phyloP scores from a whole-genome alignment of 1,284 basidiomycete genomes.

The Volvariella volvacea region DNA sequence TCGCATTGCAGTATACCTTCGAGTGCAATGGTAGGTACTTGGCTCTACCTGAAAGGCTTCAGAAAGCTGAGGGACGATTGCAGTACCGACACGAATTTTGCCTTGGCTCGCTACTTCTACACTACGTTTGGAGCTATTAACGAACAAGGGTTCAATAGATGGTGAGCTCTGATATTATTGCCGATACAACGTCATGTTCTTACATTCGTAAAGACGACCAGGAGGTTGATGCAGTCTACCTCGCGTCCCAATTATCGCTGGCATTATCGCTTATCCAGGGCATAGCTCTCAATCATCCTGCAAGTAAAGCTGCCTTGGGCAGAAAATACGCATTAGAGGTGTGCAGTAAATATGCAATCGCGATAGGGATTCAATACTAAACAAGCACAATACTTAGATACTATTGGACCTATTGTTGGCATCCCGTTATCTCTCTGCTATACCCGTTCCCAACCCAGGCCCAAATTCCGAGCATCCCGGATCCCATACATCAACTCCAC shows the following conservation, averaged over 20 bases:
- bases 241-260: conserved; percentile 47
- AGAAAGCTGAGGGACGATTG: background rate
- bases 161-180: conserved; percentile 21
- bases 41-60: background rate
- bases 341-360: conserved; percentile 14
- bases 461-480: conserved; percentile 10
- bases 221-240: conserved; percentile 32
- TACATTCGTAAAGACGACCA: conserved; percentile 27
- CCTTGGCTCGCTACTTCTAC: conserved; percentile 44
- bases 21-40: conserved; percentile 63
- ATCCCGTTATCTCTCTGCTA: conserved; percentile 50
- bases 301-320: conserved; percentile 66
- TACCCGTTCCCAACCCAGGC: conserved; percentile 12
- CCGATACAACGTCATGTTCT: background rate
- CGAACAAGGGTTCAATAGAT: conserved; percentile 28
- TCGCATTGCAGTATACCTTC: conserved; percentile 65
- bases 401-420: conserved; percentile 63
- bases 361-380: no score
- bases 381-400: conserved; percentile 29
- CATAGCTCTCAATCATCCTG: conserved; percentile 60
- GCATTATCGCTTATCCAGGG: conserved; percentile 74
- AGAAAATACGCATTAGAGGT: conserved; percentile 71
- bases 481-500: conserved; percentile 17
- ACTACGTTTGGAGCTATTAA: conserved; percentile 32
- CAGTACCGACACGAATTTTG: conserved; percentile 57